Percentiles rank a stretch among this genome's conserved stretches.
Evolutionary conservation across 225 moss, liverwort and hornwort genomes (phyloP).

Genomic region (Sphagnum tenellum): DNA sequence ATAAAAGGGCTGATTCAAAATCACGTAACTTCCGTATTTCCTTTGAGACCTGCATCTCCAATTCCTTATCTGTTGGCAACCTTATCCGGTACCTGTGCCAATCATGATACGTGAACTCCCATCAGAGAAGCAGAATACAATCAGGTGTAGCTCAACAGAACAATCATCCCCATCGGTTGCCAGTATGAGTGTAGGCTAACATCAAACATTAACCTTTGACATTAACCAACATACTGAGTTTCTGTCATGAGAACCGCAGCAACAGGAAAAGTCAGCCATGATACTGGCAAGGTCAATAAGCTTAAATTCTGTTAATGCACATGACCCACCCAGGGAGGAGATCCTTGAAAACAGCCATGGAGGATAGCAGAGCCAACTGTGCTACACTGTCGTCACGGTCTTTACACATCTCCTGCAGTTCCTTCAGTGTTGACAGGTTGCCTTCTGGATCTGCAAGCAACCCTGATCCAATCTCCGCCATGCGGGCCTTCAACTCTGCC

Average conservation of each 20-base stretch:
- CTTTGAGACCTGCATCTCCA: constrained; percentile 78
- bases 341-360: constrained; percentile 91
- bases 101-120: neutral
- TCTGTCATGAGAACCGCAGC: neutral
- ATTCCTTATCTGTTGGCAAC: constrained; percentile 82
- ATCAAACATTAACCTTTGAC: no score
- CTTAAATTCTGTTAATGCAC: neutral
- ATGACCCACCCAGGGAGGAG: constrained; percentile 77
- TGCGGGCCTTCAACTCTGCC: constrained; percentile 52
- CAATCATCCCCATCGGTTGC: no score
- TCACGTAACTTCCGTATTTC: constrained; percentile 79
- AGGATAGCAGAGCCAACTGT: constrained; percentile 82
- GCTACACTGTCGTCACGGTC: constrained; percentile 77
- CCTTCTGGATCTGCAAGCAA: constrained; percentile 76
- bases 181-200: no score
- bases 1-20: constrained; percentile 80
- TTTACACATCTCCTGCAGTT: constrained; percentile 78
- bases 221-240: no score
- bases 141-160: no score
- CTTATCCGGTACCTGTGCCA: constrained; percentile 78
- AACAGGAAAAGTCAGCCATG: neutral
- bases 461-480: constrained; percentile 86
- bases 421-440: constrained; percentile 64
- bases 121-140: no score
- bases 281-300: neutral